These are phyloP conservation scores for Pharnaceum exiguum DNA, from an alignment of 148 eudicot species.

Conservation along the genomic window DNA sequence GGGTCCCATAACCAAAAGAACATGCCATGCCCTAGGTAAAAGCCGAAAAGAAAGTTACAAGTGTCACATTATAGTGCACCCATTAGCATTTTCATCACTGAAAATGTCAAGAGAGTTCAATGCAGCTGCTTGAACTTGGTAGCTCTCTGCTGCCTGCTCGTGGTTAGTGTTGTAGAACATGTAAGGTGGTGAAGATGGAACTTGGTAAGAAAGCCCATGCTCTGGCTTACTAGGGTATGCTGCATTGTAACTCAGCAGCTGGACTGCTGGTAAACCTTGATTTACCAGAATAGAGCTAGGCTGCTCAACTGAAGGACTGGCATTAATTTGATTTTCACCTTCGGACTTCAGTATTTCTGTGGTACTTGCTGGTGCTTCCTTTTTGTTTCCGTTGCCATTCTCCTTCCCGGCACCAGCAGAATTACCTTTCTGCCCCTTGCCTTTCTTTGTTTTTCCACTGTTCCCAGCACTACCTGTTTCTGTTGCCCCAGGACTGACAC, in stretches of 20 bases:
- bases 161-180: constrained; percentile 3
- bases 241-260: constrained; percentile 44
- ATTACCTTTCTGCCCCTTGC: constrained; percentile 38
- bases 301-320: constrained; percentile 34
- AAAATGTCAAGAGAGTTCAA: constrained; percentile 48
- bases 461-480: constrained; percentile 7
- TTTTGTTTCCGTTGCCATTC: no score
- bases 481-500: not conserved
- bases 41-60: no score
- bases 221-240: constrained; percentile 25
- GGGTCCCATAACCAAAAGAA: not conserved
- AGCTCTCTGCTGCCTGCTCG: constrained; percentile 18
- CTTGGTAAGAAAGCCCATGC: constrained; percentile 31
- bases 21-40: not conserved
- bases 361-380: constrained; percentile 23
- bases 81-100: constrained; percentile 76
- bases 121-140: constrained; percentile 16
- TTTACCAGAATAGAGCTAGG: constrained; percentile 13
- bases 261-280: constrained; percentile 25
- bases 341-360: constrained; percentile 20
- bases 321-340: constrained; percentile 29
- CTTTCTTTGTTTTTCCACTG: constrained; percentile 47
- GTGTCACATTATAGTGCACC: constrained; percentile 60
- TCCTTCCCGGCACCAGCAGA: constrained; percentile 1
- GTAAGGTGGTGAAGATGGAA: constrained; percentile 28